phyloP scores from a whole-genome alignment of 371 early-diverging fungal genomes.

The Mucor sp. region DNA sequence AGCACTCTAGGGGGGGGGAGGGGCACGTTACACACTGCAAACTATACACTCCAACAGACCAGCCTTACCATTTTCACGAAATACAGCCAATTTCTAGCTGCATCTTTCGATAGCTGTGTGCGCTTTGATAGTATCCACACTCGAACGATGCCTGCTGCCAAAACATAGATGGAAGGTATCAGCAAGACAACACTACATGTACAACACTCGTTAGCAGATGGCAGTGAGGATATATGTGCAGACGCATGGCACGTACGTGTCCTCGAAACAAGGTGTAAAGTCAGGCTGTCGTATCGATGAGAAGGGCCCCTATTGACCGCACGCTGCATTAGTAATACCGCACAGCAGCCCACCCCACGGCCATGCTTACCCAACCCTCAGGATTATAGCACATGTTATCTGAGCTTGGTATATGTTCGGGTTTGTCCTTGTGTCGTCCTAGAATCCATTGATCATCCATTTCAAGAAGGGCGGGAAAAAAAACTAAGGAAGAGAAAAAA shows the following conservation, averaged over 20 bases:
- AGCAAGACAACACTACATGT: constrained; percentile 29
- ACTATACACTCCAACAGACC: not conserved
- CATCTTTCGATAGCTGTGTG: constrained; percentile 20
- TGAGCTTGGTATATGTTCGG: not conserved
- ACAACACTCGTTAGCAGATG: not conserved
- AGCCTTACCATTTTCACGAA: constrained; percentile 44
- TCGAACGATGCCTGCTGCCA: constrained; percentile 44
- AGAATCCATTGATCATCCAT: constrained; percentile 6
- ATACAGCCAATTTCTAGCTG: constrained; percentile 37
- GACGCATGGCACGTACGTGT: constrained; percentile 35
- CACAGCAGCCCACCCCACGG: not conserved
- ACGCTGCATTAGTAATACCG: not conserved
- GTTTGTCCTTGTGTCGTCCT: constrained; percentile 2
- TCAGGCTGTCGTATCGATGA: constrained; percentile 49
- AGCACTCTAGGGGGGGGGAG: not conserved
- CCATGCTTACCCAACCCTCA: constrained; percentile 19
- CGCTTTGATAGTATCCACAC: constrained; percentile 23
- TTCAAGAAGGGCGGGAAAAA: not conserved
- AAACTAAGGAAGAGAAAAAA: not conserved
- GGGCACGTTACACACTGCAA: not conserved
- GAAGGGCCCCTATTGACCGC: constrained; percentile 66
- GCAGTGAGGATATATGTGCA: no score
- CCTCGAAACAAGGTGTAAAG: constrained; percentile 68
- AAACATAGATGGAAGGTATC: constrained; percentile 41
- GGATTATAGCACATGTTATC: constrained; percentile 16